Conservation (phyloP, 768 basidiomycete genomes). For the Leccinum longicurvipes region DNA sequence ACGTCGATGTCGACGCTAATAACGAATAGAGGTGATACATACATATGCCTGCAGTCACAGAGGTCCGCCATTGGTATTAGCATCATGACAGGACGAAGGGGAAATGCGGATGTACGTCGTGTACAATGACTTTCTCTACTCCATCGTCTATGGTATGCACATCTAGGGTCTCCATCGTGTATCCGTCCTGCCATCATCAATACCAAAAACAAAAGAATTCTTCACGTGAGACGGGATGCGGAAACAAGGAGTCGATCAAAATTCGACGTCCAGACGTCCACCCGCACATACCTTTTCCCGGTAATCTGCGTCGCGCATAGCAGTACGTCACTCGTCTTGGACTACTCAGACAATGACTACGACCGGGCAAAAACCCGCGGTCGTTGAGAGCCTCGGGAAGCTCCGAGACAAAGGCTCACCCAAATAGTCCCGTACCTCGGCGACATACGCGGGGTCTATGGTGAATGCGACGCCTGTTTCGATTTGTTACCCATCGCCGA, state of each 20-base stretch:
- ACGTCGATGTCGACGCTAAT: no score
- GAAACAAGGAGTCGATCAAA: background rate
- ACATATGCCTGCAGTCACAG: constrained; percentile 48
- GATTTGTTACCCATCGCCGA: background rate
- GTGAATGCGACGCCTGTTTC: constrained; percentile 77
- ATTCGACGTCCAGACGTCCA: background rate
- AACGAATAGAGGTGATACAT: constrained; percentile 18
- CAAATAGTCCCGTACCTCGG: constrained; percentile 79
- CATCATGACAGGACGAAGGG: background rate
- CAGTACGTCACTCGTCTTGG: background rate
- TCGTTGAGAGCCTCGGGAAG: background rate
- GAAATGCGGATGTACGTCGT: constrained; percentile 36
- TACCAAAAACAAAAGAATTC: background rate
- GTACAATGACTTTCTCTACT: constrained; percentile 52
- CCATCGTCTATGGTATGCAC: constrained; percentile 58
- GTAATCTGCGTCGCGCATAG: constrained; percentile 49
- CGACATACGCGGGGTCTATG: constrained; percentile 72
- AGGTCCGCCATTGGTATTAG: background rate
- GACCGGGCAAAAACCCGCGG: background rate
- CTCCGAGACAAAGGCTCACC: constrained; percentile 43
- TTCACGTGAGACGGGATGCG: background rate
- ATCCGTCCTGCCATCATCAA: constrained; percentile 65
- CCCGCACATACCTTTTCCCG: constrained; percentile 66
- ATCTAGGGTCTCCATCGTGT: constrained; percentile 77
- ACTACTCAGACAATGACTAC: background rate